Evolutionary conservation across 805 yeast genomes (phyloP), one percentile per base, ranked within the genome.

Genomic region (Ogataea paradorogensis): DNA sequence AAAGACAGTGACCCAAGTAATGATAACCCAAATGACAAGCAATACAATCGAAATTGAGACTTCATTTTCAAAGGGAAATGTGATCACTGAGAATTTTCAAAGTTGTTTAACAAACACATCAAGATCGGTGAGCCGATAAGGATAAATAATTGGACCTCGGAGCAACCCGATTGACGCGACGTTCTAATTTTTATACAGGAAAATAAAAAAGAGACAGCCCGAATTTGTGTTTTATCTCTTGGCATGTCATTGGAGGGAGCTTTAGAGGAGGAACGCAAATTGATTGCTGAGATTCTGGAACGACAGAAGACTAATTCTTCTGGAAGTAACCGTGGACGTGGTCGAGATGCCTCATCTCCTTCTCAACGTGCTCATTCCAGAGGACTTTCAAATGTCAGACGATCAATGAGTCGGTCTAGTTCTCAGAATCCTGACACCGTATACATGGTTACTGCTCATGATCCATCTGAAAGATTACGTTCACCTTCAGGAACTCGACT

Each of bases 361-460:
- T 21, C 42, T 21, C 35, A 32, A 18, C 42, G 51, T 24, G 39
- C 43, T 7, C 47, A 38, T 14, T 47, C 59, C 3, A 38, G 57
- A 28, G 58, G 56, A 14, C 43, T 48, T 3, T 52, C 60, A n/a
- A 38, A 50, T 21, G 48, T 35, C 14, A 38, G 58, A 22, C 40
- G 57, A 29, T 52, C 62, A 9, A 26, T 55, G 21, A 52, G 57
- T 24, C 43, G 61, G 25, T 40, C 50, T 1, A 42, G 52, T n/a
- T 21, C 51, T 6, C 39, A 25, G 20, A 53, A 51, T 21, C 44
- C 48, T 2, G 58, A 52, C 9, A 43, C 39, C 40, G 74, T 74
- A 50, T 82, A 84, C 80, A 74, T 85, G 0, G 80, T 84, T 29
- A 70, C 85, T 33, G 74, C 76, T 39, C 84, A 79, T 50, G 90